phyloP scores from a whole-genome alignment of 2,329 filamentous ascomycete species.

The Aspergillus pseudonomiae region DNA sequence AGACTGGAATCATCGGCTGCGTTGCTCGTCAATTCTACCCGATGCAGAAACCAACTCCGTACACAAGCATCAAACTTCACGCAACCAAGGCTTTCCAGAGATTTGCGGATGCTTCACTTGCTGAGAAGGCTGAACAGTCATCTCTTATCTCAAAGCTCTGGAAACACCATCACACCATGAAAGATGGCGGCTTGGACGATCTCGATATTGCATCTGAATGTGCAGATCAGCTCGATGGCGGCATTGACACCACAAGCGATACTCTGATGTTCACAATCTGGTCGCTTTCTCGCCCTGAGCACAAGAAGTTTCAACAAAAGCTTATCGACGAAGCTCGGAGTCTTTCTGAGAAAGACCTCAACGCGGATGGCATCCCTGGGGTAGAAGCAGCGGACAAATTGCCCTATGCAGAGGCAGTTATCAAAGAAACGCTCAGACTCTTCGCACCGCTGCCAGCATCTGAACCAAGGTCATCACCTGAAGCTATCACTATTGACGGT shows the following conservation, averaged over 20 bases:
- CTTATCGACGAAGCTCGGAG: slow-evolving; percentile 47
- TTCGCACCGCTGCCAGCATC: slow-evolving; percentile 55
- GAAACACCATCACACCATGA: slow-evolving; percentile 27
- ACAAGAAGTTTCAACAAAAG: slow-evolving; percentile 48
- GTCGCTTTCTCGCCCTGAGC: slow-evolving; percentile 51
- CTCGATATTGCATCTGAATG: slow-evolving; percentile 57
- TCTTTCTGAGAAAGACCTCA: slow-evolving; percentile 27
- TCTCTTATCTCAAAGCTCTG: not conserved
- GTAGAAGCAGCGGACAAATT: slow-evolving; percentile 44
- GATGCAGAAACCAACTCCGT: slow-evolving; percentile 55
- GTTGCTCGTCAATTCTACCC: slow-evolving; percentile 45
- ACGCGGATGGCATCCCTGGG: slow-evolving; percentile 35
- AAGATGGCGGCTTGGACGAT: slow-evolving; percentile 37
- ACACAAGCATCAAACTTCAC: slow-evolving; percentile 54
- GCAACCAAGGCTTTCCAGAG: slow-evolving; percentile 18
- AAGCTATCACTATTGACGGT: slow-evolving; percentile 39
- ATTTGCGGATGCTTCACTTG: not conserved
- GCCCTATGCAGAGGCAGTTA: slow-evolving; percentile 51
- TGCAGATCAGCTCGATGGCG: slow-evolving; percentile 58
- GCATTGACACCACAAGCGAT: slow-evolving; percentile 58
- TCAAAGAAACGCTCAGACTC: slow-evolving; percentile 55
- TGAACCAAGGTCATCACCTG: slow-evolving; percentile 46
- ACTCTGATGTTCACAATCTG: slow-evolving; percentile 56
- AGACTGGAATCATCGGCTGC: slow-evolving; percentile 41
- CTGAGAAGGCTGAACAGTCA: slow-evolving; percentile 10